These are phyloP conservation scores for Gardenia jasminoides DNA, from an alignment of 257 asterid genomes.

Conservation along the genomic window DNA sequence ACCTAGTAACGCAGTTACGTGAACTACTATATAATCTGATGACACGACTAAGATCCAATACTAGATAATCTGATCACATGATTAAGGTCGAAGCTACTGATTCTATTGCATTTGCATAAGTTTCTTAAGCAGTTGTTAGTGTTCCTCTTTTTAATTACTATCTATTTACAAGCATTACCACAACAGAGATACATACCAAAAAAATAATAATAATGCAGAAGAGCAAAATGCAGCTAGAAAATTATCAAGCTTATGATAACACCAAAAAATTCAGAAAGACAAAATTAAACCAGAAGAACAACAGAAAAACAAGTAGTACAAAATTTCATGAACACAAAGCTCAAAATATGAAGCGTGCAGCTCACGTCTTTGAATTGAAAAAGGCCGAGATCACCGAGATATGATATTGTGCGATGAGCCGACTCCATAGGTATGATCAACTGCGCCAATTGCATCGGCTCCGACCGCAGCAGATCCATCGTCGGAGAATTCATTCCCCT, in stretches of 20 bases:
- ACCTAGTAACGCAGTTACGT: too few species aligned
- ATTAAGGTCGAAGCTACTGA: not conserved
- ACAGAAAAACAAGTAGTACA: not conserved
- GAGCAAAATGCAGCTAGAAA: not conserved
- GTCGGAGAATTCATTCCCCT: slow-evolving; percentile 19
- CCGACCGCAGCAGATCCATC: slow-evolving; percentile 73
- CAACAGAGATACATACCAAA: not conserved
- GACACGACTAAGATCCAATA: too few species aligned
- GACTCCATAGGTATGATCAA: slow-evolving; percentile 59
- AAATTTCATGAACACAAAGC: not conserved
- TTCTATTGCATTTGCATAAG: too few species aligned
- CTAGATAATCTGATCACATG: not conserved
- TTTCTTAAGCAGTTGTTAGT: too few species aligned
- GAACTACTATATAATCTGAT: too few species aligned
- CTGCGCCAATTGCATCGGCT: slow-evolving; percentile 63
- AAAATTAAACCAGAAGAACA: not conserved
- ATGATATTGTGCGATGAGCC: slow-evolving; percentile 50
- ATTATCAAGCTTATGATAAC: not conserved
- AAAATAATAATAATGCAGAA: too few species aligned
- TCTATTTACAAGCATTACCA: not conserved
- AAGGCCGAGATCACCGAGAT: slow-evolving; percentile 63
- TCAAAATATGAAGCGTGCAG: slow-evolving; percentile 5
- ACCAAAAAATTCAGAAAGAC: not conserved
- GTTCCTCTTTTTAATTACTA: not conserved
- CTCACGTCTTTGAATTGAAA: slow-evolving; percentile 69